These are phyloP conservation scores for Pueraria montana DNA, from an alignment of 306 rosid species.

Conservation along the genomic window DNA sequence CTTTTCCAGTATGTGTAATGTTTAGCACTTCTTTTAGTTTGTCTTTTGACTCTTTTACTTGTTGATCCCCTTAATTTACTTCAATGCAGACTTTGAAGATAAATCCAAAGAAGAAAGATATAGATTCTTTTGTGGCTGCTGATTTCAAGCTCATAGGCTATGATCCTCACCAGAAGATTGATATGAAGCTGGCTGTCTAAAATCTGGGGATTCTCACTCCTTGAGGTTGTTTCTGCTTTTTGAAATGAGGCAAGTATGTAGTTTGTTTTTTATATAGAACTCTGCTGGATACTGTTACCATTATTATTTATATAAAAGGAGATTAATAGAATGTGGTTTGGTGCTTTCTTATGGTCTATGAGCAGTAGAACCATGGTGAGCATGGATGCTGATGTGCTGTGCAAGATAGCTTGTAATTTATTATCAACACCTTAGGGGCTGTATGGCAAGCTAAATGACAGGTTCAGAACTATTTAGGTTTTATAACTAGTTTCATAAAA, in stretches of 20 bases:
- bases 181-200: conserved; percentile 89
- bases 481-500: neutral
- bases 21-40: conserved; percentile 15
- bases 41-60: conserved; percentile 20
- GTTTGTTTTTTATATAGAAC: conserved; percentile 1
- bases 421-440: neutral
- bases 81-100: conserved; percentile 79
- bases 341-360: conserved; percentile 29
- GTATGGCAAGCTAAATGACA: neutral
- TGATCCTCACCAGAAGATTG: conserved; percentile 92
- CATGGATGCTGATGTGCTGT: conserved; percentile 16
- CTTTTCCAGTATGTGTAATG: conserved; percentile 80
- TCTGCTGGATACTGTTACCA: conserved; percentile 5
- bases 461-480: neutral
- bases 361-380: conserved; percentile 13
- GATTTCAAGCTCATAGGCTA: conserved; percentile 84
- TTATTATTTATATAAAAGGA: conserved; percentile 12
- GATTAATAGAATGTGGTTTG: neutral
- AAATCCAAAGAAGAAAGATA: conserved; percentile 76
- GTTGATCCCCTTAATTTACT: neutral
- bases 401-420: neutral
- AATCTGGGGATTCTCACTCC: conserved; percentile 43
- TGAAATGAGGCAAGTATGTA: conserved; percentile 60
- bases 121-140: conserved; percentile 79
- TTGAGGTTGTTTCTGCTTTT: conserved; percentile 48